phyloP scores from a whole-genome alignment of 805 yeast species.

The Torulaspora maleeae region DNA sequence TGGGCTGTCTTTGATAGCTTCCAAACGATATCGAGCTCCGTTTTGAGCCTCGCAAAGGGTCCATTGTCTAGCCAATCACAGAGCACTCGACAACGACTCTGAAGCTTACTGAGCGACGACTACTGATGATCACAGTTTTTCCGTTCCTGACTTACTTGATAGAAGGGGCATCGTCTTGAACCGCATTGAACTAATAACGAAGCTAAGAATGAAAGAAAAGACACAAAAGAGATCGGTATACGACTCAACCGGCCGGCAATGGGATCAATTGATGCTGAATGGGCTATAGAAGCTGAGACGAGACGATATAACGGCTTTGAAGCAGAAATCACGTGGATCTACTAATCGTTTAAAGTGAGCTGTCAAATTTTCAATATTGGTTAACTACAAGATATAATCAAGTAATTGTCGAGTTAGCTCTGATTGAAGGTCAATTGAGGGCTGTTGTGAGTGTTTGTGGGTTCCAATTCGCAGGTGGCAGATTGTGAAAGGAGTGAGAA shows the following conservation, averaged over 20 bases:
- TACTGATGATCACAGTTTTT: neutral
- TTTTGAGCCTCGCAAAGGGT: constrained; percentile 27
- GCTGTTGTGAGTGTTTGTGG: neutral
- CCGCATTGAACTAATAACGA: neutral
- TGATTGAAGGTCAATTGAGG: neutral
- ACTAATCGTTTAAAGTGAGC: neutral
- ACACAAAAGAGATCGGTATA: neutral
- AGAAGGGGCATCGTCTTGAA: neutral
- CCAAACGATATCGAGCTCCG: constrained; percentile 34
- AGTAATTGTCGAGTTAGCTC: neutral
- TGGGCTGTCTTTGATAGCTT: constrained; percentile 21
- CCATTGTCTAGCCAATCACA: constrained; percentile 15
- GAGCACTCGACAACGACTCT: neutral
- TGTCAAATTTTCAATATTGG: constrained; percentile 2
- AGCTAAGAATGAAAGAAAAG: neutral
- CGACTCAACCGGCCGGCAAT: neutral
- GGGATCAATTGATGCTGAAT: neutral
- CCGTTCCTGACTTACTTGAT: neutral
- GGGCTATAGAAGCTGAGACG: neutral
- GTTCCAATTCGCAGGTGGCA: neutral
- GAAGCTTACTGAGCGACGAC: neutral
- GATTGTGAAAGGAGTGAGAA: constrained; percentile 24
- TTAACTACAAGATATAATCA: neutral
- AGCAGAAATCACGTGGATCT: neutral
- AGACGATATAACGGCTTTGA: neutral